phyloP scores from a whole-genome alignment of 225 moss, liverwort and hornwort genomes.

The Takakia lepidozioides region DNA sequence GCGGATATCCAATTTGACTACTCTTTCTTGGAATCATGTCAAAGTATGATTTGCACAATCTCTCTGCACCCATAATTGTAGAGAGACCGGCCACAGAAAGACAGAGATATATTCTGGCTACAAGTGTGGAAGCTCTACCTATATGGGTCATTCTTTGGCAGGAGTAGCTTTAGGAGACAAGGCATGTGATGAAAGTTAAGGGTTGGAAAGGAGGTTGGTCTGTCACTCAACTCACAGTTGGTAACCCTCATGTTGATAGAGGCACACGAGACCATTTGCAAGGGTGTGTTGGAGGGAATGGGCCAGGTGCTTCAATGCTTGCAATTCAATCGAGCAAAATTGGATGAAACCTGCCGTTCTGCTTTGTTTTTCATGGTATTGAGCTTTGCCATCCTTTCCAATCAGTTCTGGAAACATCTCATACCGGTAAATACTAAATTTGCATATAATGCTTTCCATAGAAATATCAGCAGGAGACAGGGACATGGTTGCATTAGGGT shows the following conservation, averaged over 20 bases:
- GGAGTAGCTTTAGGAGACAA: no score
- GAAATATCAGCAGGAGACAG: no score
- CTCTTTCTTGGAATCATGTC: slow-evolving; percentile 26
- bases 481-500: no score
- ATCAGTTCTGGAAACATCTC: no score
- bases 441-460: no score
- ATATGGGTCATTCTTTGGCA: no score
- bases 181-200: no score
- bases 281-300: slow-evolving; percentile 8
- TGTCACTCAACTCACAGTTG: no score
- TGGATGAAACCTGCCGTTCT: slow-evolving; percentile 23
- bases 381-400: background rate
- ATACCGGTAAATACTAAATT: no score
- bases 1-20: slow-evolving; percentile 35
- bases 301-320: slow-evolving; percentile 35
- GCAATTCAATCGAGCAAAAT: slow-evolving; percentile 17
- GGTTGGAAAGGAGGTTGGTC: no score
- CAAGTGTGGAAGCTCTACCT: background rate
- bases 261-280: slow-evolving; percentile 10
- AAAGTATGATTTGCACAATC: slow-evolving; percentile 11
- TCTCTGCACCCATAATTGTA: background rate
- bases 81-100: background rate
- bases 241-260: no score
- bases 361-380: slow-evolving; percentile 33
- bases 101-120: background rate